A percentile compares a stretch with the other conserved stretches of the same genome.
Evolutionary conservation across 306 rosid genomes (phyloP).

Genomic region (Vicia faba): DNA sequence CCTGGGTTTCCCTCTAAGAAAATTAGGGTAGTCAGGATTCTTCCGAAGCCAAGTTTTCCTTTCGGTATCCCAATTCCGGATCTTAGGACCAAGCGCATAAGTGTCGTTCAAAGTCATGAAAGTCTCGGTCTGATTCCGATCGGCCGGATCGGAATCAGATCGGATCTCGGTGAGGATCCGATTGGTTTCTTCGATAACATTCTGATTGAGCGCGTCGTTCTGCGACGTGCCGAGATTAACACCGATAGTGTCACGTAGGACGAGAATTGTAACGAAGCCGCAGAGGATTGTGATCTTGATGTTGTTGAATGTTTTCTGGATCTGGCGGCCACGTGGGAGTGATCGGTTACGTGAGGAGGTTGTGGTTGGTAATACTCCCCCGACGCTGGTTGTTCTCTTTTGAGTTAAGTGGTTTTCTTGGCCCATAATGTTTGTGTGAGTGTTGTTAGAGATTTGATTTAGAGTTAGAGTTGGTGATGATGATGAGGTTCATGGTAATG

Average conservation of each 20-base stretch:
- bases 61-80: slow-evolving; percentile 61
- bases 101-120: slow-evolving; percentile 58
- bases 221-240: slow-evolving; percentile 63
- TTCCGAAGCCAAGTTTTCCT: slow-evolving; percentile 59
- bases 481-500: too few relatives aligned
- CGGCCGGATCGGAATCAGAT: slow-evolving; percentile 67
- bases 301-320: slow-evolving; percentile 80
- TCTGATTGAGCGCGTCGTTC: slow-evolving; percentile 56
- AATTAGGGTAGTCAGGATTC: slow-evolving; percentile 73
- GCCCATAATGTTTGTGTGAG: neutral
- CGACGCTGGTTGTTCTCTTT: neutral
- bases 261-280: slow-evolving; percentile 80
- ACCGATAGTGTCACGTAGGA: slow-evolving; percentile 80
- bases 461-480: too few relatives aligned
- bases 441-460: too few relatives aligned
- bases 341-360: slow-evolving; percentile 33
- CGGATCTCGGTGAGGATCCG: slow-evolving; percentile 84
- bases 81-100: slow-evolving; percentile 76
- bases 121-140: slow-evolving; percentile 43
- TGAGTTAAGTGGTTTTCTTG: slow-evolving; percentile 10
- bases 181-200: slow-evolving; percentile 66
- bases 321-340: slow-evolving; percentile 80
- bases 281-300: slow-evolving; percentile 76
- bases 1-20: slow-evolving; percentile 69
- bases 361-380: neutral